Conservation (phyloP, 1,139 yeast species). For the Meyerozyma smithsonii region DNA sequence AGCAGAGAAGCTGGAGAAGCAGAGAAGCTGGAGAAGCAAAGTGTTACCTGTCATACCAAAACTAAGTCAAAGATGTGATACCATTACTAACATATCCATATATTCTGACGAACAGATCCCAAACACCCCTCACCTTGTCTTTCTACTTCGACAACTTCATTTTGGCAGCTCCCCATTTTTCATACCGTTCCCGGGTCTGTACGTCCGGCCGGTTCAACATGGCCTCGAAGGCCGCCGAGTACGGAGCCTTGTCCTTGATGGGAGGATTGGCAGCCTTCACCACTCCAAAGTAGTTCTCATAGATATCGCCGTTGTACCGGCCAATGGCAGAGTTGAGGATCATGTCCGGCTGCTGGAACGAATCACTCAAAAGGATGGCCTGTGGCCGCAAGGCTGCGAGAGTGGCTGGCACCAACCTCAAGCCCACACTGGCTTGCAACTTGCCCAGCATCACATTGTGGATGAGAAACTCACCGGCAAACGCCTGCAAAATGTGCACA, state of each 20-base stretch:
- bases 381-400: conserved; percentile 58
- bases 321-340: conserved; percentile 86
- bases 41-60: too few species aligned
- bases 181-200: conserved; percentile 46
- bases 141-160: not conserved
- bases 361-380: conserved; percentile 80
- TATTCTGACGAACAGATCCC: too few species aligned
- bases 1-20: too few species aligned
- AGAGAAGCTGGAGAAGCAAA: too few species aligned
- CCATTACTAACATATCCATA: too few species aligned
- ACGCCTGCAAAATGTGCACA: conserved; percentile 60
- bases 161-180: conserved; percentile 34
- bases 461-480: conserved; percentile 73
- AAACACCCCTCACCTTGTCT: too few species aligned
- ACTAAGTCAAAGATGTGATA: too few species aligned
- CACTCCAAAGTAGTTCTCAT: conserved; percentile 63
- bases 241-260: conserved; percentile 55
- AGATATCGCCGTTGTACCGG: conserved; percentile 77
- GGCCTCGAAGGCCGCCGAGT: conserved; percentile 45
- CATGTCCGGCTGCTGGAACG: conserved; percentile 82
- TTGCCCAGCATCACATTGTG: conserved; percentile 33
- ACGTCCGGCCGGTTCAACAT: conserved; percentile 51
- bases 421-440: conserved; percentile 44
- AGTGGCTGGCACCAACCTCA: conserved; percentile 37
- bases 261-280: conserved; percentile 53